A percentile compares a stretch with the other conserved stretches of the same genome.
phyloP scores from a whole-genome alignment of 805 yeast genomes.

The Wickerhamomyces sydowiorum region DNA sequence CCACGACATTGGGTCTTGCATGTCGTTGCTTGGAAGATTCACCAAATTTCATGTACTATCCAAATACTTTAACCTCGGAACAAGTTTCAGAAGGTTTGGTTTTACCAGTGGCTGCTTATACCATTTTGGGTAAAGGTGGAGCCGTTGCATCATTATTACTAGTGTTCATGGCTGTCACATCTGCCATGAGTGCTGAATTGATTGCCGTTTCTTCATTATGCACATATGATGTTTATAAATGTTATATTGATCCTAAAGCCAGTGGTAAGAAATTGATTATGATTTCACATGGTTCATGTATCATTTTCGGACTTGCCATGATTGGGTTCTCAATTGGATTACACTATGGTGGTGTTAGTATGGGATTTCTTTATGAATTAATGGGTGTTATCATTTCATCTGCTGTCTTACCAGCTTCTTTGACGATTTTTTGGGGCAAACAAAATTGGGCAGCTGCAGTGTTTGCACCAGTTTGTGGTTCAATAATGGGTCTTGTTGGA shows the following conservation, averaged over 20 bases:
- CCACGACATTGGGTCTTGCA: constrained; percentile 85
- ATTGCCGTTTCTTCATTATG: constrained; percentile 82
- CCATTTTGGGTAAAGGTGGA: constrained; percentile 82
- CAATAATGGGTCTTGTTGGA: constrained; percentile 64
- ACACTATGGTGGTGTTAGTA: constrained; percentile 69
- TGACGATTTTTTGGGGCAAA: constrained; percentile 57
- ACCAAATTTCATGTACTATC: constrained; percentile 77
- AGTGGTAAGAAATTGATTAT: constrained; percentile 64
- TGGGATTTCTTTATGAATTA: constrained; percentile 82
- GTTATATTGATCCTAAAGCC: constrained; percentile 75
- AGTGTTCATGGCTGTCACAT: constrained; percentile 89
- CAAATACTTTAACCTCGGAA: constrained; percentile 53
- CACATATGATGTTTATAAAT: constrained; percentile 82
- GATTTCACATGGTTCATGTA: constrained; percentile 63
- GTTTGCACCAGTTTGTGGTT: constrained; percentile 73
- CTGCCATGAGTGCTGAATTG: constrained; percentile 88
- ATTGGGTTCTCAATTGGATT: constrained; percentile 76
- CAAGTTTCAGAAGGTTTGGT: constrained; percentile 82
- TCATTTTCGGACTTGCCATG: constrained; percentile 78
- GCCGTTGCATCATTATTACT: constrained; percentile 76
- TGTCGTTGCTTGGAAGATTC: constrained; percentile 66
- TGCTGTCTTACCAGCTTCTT: constrained; percentile 73
- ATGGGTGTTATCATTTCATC: constrained; percentile 89
- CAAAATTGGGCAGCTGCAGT: constrained; percentile 69
- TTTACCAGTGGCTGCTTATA: constrained; percentile 63